These are phyloP conservation scores for Cyphellophora attinorum DNA, from an alignment of 2,329 filamentous ascomycete genomes.

Conservation along the genomic window DNA sequence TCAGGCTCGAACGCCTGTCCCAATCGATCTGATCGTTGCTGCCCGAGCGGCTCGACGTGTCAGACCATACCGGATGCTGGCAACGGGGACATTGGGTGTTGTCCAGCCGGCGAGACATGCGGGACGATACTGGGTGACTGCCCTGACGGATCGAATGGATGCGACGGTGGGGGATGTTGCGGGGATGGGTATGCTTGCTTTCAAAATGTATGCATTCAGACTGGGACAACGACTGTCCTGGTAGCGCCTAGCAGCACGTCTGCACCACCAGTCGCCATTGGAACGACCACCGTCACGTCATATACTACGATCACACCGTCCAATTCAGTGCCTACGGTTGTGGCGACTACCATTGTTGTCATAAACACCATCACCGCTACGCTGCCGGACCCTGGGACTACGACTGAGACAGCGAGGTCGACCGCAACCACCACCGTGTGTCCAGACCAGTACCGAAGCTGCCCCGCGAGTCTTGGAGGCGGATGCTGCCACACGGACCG, in stretches of 20 bases:
- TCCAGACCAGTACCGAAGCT: slow-evolving; percentile 35
- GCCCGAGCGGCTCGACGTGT: slow-evolving; percentile 43
- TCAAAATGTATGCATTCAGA: slow-evolving; percentile 42
- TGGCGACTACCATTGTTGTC: slow-evolving; percentile 22
- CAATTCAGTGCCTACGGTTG: slow-evolving; percentile 17
- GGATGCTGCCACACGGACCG: slow-evolving; percentile 24
- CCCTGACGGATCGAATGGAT: slow-evolving; percentile 43
- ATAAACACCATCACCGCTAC: slow-evolving; percentile 24
- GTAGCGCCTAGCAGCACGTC: slow-evolving; percentile 8
- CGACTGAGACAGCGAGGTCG: slow-evolving; percentile 27
- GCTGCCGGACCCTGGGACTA: slow-evolving; percentile 19
- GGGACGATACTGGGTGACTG: slow-evolving; percentile 42
- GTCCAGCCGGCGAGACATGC: slow-evolving; percentile 44
- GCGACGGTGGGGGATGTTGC: slow-evolving; percentile 53
- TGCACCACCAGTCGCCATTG: too few species aligned
- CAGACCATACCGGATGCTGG: slow-evolving; percentile 43
- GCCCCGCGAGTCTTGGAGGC: slow-evolving; percentile 36
- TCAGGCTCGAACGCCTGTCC: slow-evolving; percentile 44
- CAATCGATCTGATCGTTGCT: slow-evolving; percentile 49
- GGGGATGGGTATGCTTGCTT: slow-evolving; percentile 51
- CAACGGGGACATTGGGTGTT: slow-evolving; percentile 51
- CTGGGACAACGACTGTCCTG: slow-evolving; percentile 17
- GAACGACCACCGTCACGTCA: slow-evolving; percentile 17
- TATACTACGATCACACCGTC: slow-evolving; percentile 15
- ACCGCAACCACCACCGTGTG: slow-evolving; percentile 27